A percentile compares a stretch with the other conserved stretches of the same genome.
Conservation (phyloP, 768 basidiomycete genomes). For the Kwoniella sp. region DNA sequence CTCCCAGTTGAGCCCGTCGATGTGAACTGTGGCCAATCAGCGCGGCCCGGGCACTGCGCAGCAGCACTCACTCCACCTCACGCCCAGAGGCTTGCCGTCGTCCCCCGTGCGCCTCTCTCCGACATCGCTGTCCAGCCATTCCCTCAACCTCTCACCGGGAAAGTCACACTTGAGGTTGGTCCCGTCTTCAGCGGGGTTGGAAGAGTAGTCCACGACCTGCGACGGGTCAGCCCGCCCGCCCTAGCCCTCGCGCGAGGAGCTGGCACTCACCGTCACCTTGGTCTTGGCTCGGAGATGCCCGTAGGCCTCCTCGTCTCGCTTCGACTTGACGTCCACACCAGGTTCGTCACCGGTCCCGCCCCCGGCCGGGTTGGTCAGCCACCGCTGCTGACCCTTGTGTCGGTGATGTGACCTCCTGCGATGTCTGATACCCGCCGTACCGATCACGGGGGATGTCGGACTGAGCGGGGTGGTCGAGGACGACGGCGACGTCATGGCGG, state of each 20-base stretch:
- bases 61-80: conserved; percentile 45
- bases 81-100: conserved; percentile 35
- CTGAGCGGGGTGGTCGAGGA: conserved; percentile 2
- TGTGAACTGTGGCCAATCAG: conserved; percentile 22
- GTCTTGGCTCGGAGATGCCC: conserved; percentile 33
- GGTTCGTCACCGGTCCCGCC: conserved; percentile 48
- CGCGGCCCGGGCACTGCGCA: not conserved
- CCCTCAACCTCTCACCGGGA: conserved; percentile 37
- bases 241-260: not conserved
- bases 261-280: conserved; percentile 31
- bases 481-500: not conserved
- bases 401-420: conserved; percentile 1
- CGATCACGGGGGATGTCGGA: not conserved
- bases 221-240: too few species aligned
- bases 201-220: conserved; percentile 46
- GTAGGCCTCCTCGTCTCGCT: conserved; percentile 44
- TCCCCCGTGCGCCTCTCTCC: conserved; percentile 21
- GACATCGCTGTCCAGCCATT: conserved; percentile 40
- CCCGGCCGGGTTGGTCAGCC: conserved; percentile 22
- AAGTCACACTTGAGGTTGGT: conserved; percentile 42
- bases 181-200: conserved; percentile 29
- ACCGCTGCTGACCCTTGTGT: conserved; percentile 23
- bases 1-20: conserved; percentile 47
- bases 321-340: conserved; percentile 46
- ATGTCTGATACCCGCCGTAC: conserved; percentile 1